Conservation (phyloP, 2,329 filamentous ascomycete species). For the Neonectria punicea region DNA sequence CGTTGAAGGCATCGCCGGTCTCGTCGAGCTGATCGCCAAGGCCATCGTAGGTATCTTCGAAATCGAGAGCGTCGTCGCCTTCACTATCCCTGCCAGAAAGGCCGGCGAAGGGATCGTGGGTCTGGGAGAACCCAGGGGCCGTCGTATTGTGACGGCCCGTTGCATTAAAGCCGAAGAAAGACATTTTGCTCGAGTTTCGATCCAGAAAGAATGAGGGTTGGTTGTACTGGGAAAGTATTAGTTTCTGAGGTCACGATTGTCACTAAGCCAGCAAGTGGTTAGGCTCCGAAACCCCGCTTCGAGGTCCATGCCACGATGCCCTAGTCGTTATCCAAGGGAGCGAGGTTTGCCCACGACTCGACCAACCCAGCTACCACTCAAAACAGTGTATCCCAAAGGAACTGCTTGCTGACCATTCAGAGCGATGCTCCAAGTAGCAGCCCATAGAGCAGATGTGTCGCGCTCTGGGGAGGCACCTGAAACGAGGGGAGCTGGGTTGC, state of each 20-base stretch:
- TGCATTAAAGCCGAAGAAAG: constrained; percentile 91
- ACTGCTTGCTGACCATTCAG: neutral
- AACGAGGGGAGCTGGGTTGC: neutral
- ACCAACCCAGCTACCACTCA: neutral
- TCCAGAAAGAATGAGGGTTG: constrained; percentile 31
- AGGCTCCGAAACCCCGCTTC: constrained; percentile 18
- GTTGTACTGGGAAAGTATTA: constrained; percentile 41
- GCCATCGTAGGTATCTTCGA: constrained; percentile 97
- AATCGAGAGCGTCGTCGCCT: constrained; percentile 72
- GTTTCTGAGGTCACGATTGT: constrained; percentile 13
- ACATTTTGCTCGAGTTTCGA: constrained; percentile 66
- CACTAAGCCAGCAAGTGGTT: constrained; percentile 11
- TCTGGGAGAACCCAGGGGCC: constrained; percentile 83
- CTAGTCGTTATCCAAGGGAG: constrained; percentile 5
- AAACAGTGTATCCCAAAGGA: neutral
- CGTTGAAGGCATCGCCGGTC: constrained; percentile 92
- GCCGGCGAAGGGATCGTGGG: constrained; percentile 87
- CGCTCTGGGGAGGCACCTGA: neutral
- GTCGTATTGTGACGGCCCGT: constrained; percentile 70
- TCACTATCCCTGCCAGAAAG: constrained; percentile 74
- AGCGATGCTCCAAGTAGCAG: neutral
- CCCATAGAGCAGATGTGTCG: neutral
- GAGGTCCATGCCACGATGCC: constrained; percentile 15
- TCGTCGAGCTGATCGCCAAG: constrained; percentile 92
- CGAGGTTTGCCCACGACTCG: constrained; percentile 4